Conservation (phyloP, 352 stramenopile genomes). For the Pythium aquatile region DNA sequence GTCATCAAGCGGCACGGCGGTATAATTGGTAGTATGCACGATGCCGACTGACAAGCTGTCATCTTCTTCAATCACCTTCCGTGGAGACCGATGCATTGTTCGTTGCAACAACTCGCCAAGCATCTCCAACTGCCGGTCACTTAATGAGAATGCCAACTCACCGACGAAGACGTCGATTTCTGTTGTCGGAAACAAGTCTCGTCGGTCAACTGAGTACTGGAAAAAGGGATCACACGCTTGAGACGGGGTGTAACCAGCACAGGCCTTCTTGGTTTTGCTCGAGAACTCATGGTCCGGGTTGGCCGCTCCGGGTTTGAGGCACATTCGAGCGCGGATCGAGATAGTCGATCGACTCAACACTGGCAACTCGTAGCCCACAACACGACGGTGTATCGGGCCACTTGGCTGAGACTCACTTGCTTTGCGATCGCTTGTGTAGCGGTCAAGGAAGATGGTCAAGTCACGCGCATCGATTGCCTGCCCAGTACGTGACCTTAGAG, state of each 20-base stretch:
- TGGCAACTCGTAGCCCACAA: slow-evolving; percentile 78
- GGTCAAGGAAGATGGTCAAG: slow-evolving; percentile 82
- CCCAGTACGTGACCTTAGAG: neutral
- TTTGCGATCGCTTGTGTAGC: slow-evolving; percentile 63
- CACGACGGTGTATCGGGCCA: slow-evolving; percentile 56
- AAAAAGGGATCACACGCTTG: slow-evolving; percentile 64
- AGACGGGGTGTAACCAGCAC: slow-evolving; percentile 36
- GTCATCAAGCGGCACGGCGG: neutral
- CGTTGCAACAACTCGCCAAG: slow-evolving; percentile 50
- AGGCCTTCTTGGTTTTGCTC: slow-evolving; percentile 10
- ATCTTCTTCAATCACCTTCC: neutral
- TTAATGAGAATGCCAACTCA: slow-evolving; percentile 76
- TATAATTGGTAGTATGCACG: neutral
- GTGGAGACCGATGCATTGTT: neutral
- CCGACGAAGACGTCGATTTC: slow-evolving; percentile 73
- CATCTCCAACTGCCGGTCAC: slow-evolving; percentile 81
- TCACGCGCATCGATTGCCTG: slow-evolving; percentile 71
- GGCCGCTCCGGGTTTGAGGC: slow-evolving; percentile 38
- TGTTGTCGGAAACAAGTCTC: slow-evolving; percentile 41
- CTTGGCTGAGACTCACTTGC: slow-evolving; percentile 26
- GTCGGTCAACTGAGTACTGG: slow-evolving; percentile 55
- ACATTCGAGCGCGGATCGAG: slow-evolving; percentile 53
- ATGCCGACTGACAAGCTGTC: neutral
- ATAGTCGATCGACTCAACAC: slow-evolving; percentile 70
- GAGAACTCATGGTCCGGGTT: slow-evolving; percentile 11